Percentiles rank a stretch among this genome's conserved stretches.
Conservation (phyloP, 805 yeast species). For the Yamadazyma akitaensis region DNA sequence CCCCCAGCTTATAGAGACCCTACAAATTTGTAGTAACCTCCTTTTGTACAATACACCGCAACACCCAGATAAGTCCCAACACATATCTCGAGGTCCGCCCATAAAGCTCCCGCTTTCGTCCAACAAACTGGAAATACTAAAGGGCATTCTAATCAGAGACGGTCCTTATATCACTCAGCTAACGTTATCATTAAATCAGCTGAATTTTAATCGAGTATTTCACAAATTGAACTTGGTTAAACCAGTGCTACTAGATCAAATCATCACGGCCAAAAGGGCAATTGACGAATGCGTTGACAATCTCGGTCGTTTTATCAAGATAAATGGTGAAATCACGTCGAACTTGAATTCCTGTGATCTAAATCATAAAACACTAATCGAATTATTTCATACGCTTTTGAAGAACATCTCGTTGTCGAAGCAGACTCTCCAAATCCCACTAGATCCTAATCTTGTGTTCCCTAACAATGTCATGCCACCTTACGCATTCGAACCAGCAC, state of each 20-base stretch:
- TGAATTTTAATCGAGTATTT: slow-evolving; percentile 33
- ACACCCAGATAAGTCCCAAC: slow-evolving; percentile 4
- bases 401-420: slow-evolving; percentile 30
- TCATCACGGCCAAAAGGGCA: slow-evolving; percentile 44
- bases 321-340: neutral
- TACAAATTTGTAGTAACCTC: slow-evolving; percentile 35
- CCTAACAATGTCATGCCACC: slow-evolving; percentile 49
- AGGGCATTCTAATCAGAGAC: slow-evolving; percentile 58
- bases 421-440: slow-evolving; percentile 33
- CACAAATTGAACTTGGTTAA: slow-evolving; percentile 25
- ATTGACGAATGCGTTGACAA: slow-evolving; percentile 34
- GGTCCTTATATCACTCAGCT: slow-evolving; percentile 52
- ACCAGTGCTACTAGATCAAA: slow-evolving; percentile 40
- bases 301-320: slow-evolving; percentile 14
- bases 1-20: slow-evolving; percentile 35
- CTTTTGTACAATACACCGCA: slow-evolving; percentile 29
- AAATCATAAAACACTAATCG: slow-evolving; percentile 17
- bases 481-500: slow-evolving; percentile 40
- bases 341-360: neutral
- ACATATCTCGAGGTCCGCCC: slow-evolving; percentile 34
- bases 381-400: slow-evolving; percentile 25
- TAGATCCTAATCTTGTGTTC: slow-evolving; percentile 53
- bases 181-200: slow-evolving; percentile 42
- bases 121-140: slow-evolving; percentile 51
- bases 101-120: slow-evolving; percentile 59